A percentile compares a stretch with the other conserved stretches of the same genome.
Evolutionary conservation across 768 basidiomycete genomes (phyloP).

Genomic region (Chlorophyllum brunneum): DNA sequence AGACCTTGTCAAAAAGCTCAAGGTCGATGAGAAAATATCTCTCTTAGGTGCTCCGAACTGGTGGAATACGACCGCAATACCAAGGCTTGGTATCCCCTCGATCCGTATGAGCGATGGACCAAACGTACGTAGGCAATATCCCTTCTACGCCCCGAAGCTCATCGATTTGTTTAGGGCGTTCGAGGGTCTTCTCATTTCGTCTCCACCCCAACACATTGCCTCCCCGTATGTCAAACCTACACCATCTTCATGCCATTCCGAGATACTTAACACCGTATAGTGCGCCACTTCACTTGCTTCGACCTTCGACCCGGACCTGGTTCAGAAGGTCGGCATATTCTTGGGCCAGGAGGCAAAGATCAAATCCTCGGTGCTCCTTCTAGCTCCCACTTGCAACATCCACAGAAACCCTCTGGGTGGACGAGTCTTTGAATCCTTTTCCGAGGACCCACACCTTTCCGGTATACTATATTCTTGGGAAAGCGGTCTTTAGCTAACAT

Average conservation of each 20-base stretch:
- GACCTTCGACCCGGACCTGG: conserved; percentile 61
- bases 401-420: conserved; percentile 62
- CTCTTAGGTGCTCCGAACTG: conserved; percentile 64
- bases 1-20: conserved; percentile 49
- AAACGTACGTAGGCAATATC: conserved; percentile 35
- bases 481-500: not conserved
- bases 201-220: conserved; percentile 58
- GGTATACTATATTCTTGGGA: conserved; percentile 28
- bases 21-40: conserved; percentile 59
- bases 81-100: conserved; percentile 57
- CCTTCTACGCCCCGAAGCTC: not conserved
- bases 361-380: conserved; percentile 58
- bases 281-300: conserved; percentile 69
- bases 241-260: conserved; percentile 2
- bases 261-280: conserved; percentile 26
- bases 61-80: conserved; percentile 64
- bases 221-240: conserved; percentile 43
- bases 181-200: conserved; percentile 65
- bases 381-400: conserved; percentile 76
- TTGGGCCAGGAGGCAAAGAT: conserved; percentile 63
- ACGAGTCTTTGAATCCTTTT: conserved; percentile 67
- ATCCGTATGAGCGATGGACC: conserved; percentile 74
- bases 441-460: conserved; percentile 66
- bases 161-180: conserved; percentile 43
- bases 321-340: conserved; percentile 51